Base-by-base conservation (phyloP, 345 rosid genomes). In the Excoecaria cochinchinensis region DNA sequence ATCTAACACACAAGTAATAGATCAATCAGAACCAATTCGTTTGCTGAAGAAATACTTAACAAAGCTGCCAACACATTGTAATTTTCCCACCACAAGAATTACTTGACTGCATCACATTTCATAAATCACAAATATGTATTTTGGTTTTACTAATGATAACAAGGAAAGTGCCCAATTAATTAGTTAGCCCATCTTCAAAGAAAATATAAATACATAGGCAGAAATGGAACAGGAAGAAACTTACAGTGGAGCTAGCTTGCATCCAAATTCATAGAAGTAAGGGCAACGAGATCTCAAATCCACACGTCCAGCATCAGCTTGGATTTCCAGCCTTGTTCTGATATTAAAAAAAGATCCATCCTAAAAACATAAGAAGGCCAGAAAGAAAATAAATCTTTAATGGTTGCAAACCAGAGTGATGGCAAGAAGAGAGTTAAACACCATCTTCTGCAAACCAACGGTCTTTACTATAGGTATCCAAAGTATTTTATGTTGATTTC, bases 231-330 rank as follows among this genome's bases (percentile, higher is more conserved):
- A 19, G 46, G 16, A 38, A 62, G 69, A 75, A 59, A 82, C 99
- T 95, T 76, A 93, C 97, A 90, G 19, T 8, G 98, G 97, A 40
- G 83, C 88, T 78, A 92, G 81, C 83, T 95, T 95, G 91, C 93
- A 88, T 53, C 94, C 99, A 75, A 93, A 86, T 80, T 93, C 95
- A 60, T 91, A 91, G 73, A 95, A 95, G 75, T 88, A 89, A 8
- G 78, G 88, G 72, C 92, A 89, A 4, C 91, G 87, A 46, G 93
- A 90, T 85, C 83, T 86, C 70, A 95, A 88, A 88, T 95, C 97
- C 76, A 90, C 98, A 80, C 86, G 85, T 6, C 91, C 90, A 58
- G 97, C 94, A 79, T 94, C 97, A 16, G 97, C 97, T 76, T 92
- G 97, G 70, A 94, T 85, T 84, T 92, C 98, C 60, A 88, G 76